Evolutionary conservation across 1,284 basidiomycete genomes (phyloP).

Genomic region (Tremellales sp.): DNA sequence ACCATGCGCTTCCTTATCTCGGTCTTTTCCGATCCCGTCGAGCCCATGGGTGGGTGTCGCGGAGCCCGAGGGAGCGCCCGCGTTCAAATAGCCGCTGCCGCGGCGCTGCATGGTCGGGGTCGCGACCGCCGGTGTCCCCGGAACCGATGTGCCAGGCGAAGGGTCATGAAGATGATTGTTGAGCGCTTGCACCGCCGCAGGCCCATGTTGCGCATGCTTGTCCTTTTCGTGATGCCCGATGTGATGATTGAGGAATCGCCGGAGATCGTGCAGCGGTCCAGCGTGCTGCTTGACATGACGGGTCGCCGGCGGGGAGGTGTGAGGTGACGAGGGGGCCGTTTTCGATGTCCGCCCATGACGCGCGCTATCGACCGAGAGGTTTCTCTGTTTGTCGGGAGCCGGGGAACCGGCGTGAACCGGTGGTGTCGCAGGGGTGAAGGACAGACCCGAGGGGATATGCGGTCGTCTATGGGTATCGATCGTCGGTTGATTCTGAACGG

Average conservation of each 20-base stretch:
- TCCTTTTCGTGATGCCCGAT: conserved; percentile 58
- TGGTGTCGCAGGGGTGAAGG: conserved; percentile 35
- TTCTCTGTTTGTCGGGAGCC: conserved; percentile 2
- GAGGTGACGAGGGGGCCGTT: conserved; percentile 42
- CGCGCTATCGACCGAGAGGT: conserved; percentile 1
- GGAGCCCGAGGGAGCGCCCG: conserved; percentile 16
- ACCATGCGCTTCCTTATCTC: conserved; percentile 29
- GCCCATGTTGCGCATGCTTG: conserved; percentile 12
- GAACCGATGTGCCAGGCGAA: conserved; percentile 24
- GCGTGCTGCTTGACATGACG: conserved; percentile 47
- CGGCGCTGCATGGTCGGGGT: conserved; percentile 44
- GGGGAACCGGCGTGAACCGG: conserved; percentile 5
- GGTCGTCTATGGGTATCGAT: conserved; percentile 17
- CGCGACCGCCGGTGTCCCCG: conserved; percentile 34
- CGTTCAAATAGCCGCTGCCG: conserved; percentile 33
- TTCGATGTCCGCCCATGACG: conserved; percentile 12
- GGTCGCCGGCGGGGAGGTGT: conserved; percentile 43
- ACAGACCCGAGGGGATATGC: conserved; percentile 28
- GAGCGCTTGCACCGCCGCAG: conserved; percentile 18
- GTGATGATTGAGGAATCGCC: conserved; percentile 86
- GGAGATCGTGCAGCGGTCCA: conserved; percentile 79
- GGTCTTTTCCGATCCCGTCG: conserved; percentile 5
- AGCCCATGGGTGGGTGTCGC: conserved; percentile 12
- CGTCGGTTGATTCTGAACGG: no score
- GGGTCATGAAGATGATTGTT: conserved; percentile 23